Conservation (phyloP, 495 filamentous ascomycete genomes). For the Achaetomiella virescens region DNA sequence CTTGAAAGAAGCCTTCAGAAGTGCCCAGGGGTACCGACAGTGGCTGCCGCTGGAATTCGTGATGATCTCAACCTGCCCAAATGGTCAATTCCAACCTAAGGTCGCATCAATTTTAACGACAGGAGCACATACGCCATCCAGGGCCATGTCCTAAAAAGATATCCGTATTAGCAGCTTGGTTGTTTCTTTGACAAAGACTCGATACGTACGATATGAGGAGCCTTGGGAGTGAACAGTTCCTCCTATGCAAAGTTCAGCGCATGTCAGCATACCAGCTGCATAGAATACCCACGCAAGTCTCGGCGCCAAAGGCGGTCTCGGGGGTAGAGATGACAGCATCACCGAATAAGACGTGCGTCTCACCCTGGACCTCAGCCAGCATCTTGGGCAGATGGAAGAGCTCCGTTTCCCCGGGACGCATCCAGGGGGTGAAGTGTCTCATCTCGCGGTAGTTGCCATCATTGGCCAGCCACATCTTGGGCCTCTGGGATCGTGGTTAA, state of each 20-base stretch:
- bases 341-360: slow-evolving; percentile 60
- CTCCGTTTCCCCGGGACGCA: slow-evolving; percentile 49
- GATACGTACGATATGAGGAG: slow-evolving; percentile 36
- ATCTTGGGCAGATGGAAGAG: slow-evolving; percentile 66
- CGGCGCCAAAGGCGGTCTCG: slow-evolving; percentile 65
- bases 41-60: slow-evolving; percentile 72
- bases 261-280: too few species aligned
- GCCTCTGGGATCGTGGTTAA: too few species aligned
- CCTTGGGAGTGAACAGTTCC: slow-evolving; percentile 66
- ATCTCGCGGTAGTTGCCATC: slow-evolving; percentile 70
- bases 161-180: not conserved
- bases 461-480: slow-evolving; percentile 78
- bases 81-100: not conserved
- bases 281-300: slow-evolving; percentile 50
- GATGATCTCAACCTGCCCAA: slow-evolving; percentile 55
- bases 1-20: slow-evolving; percentile 8
- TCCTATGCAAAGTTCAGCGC: slow-evolving; percentile 33
- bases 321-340: slow-evolving; percentile 68
- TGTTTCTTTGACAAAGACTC: not conserved
- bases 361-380: slow-evolving; percentile 55
- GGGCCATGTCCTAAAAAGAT: slow-evolving; percentile 35
- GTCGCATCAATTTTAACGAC: not conserved
- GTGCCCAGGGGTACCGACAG: slow-evolving; percentile 38
- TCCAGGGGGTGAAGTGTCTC: slow-evolving; percentile 53
- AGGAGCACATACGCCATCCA: slow-evolving; percentile 47